Percentiles rank a stretch among this genome's conserved stretches.
Evolutionary conservation across 78 protist genomes (phyloP).

Genomic region (Mastigamoeba balamuthi): DNA sequence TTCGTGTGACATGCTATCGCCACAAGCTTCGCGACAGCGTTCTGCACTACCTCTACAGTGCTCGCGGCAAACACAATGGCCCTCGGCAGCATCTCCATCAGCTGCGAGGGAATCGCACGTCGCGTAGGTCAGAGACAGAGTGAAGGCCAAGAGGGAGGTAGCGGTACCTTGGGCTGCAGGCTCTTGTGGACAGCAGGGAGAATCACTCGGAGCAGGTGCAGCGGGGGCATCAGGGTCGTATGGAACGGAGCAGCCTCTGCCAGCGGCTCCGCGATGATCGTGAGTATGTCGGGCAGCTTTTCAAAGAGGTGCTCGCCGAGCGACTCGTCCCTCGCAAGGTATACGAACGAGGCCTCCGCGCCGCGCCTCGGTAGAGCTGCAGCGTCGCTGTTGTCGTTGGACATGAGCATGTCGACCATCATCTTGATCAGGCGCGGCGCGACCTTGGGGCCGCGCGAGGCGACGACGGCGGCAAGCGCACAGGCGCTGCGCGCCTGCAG

Average conservation of each 20-base stretch:
- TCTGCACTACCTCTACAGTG: conserved; percentile 12
- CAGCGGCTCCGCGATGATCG: not conserved
- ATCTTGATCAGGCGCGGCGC: too few relatives aligned
- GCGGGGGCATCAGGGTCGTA: conserved; percentile 8
- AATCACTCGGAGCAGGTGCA: conserved; percentile 9
- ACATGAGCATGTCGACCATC: too few relatives aligned
- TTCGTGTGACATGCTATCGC: conserved; percentile 8
- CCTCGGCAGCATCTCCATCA: conserved; percentile 1
- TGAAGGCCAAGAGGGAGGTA: too few relatives aligned
- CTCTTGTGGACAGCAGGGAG: too few relatives aligned
- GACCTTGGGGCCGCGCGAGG: too few relatives aligned
- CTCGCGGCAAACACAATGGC: conserved; percentile 8
- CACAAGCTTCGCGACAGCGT: conserved; percentile 7
- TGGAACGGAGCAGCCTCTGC: not conserved
- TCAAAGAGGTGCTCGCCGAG: not conserved
- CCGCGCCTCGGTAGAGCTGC: not conserved
- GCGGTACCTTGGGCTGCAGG: too few relatives aligned
- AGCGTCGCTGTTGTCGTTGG: not conserved
- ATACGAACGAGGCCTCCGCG: conserved; percentile 1
- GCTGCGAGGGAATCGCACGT: not conserved
- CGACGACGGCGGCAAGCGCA: too few relatives aligned
- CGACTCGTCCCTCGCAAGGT: not conserved
- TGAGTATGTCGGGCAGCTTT: not conserved
- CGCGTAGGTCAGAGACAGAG: too few relatives aligned
- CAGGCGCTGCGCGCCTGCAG: too few relatives aligned